Conservation (phyloP, 1,284 basidiomycete genomes). For the Tilletiaria anomala region DNA sequence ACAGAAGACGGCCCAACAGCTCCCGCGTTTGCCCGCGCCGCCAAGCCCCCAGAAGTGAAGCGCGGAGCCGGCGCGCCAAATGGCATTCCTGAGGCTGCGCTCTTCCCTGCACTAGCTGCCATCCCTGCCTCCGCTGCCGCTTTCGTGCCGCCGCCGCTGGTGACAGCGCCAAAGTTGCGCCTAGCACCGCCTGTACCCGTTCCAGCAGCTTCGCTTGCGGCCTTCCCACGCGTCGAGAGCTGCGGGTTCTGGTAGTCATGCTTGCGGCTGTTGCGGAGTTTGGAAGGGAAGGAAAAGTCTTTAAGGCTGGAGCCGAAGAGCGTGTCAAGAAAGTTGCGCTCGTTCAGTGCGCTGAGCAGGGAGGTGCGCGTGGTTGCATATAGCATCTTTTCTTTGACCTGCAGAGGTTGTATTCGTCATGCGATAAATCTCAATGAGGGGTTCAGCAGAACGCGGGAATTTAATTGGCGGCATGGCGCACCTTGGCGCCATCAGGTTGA, state of each 20-base stretch:
- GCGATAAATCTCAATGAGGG: too few relatives aligned
- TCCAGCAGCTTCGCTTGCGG: conserved; percentile 24
- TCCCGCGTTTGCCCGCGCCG: conserved; percentile 5
- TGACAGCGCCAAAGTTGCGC: conserved; percentile 18
- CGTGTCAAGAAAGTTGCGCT: conserved; percentile 28
- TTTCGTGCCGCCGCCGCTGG: neutral
- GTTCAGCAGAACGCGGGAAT: too few relatives aligned
- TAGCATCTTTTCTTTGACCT: conserved; percentile 31
- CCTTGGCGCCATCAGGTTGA: conserved; percentile 27
- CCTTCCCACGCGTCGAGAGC: conserved; percentile 13
- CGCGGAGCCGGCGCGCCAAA: conserved; percentile 1
- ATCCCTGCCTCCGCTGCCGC: too few relatives aligned
- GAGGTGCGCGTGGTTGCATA: conserved; percentile 22
- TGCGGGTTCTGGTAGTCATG: conserved; percentile 35
- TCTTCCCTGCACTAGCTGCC: neutral
- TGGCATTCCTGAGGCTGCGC: neutral
- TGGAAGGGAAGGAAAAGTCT: conserved; percentile 24
- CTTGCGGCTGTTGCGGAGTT: conserved; percentile 26
- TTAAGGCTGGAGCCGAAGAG: conserved; percentile 17
- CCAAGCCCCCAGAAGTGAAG: conserved; percentile 2
- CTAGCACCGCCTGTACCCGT: conserved; percentile 20
- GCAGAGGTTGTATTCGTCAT: too few relatives aligned
- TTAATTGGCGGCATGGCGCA: too few relatives aligned
- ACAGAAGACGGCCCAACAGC: neutral
- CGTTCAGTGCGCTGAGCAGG: conserved; percentile 17